A percentile compares a stretch with the other conserved stretches of the same genome.
Conservation (phyloP, 2,329 filamentous ascomycete genomes). For the Scytalidium sp. region DNA sequence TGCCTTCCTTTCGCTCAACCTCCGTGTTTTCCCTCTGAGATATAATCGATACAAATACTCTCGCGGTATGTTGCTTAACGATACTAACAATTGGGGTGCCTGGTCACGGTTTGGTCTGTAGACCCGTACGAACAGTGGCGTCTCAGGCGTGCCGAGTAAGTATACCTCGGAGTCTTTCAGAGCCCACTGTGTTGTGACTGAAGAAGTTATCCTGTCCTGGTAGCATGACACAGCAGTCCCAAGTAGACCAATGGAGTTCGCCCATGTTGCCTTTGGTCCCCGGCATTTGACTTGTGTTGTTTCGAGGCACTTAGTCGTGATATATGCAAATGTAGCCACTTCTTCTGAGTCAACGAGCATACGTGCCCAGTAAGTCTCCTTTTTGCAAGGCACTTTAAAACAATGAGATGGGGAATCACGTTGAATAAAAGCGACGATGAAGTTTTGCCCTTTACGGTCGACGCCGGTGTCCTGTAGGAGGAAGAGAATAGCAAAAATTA, state of each 20-base stretch:
- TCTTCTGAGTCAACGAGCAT: constrained; percentile 11
- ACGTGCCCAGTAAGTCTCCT: constrained; percentile 9
- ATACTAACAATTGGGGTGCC: background rate
- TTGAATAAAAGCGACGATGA: constrained; percentile 6
- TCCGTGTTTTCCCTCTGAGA: background rate
- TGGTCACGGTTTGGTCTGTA: background rate
- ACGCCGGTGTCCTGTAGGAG: constrained; percentile 9
- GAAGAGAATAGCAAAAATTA: background rate
- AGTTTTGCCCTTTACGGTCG: constrained; percentile 2
- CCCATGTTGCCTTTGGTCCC: constrained; percentile 1
- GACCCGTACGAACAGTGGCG: background rate
- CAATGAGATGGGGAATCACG: background rate
- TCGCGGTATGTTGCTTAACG: background rate
- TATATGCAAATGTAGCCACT: constrained; percentile 11
- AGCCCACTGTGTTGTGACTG: background rate
- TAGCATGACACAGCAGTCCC: constrained; percentile 1
- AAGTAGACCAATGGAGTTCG: background rate
- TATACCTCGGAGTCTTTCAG: background rate
- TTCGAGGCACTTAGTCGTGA: constrained; percentile 8
- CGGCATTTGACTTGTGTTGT: constrained; percentile 2
- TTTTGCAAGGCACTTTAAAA: constrained; percentile 8
- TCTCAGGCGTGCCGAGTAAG: background rate
- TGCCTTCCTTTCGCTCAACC: background rate
- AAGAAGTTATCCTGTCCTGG: background rate
- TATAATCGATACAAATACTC: background rate